These are phyloP conservation scores for Trametes villosa DNA, from an alignment of 768 basidiomycete species.

Conservation along the genomic window DNA sequence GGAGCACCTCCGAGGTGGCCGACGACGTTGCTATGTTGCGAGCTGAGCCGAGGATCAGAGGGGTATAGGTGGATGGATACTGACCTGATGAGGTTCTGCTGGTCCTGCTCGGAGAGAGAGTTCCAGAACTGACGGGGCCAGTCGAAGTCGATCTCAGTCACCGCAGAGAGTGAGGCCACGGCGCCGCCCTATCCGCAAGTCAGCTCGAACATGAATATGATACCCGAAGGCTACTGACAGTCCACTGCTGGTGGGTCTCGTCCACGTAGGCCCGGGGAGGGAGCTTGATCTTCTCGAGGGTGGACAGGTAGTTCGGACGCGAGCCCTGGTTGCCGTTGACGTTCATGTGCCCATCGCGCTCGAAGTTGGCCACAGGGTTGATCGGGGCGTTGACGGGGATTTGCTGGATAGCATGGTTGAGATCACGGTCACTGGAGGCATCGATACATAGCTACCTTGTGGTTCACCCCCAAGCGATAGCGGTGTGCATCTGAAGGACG, in stretches of 20 bases:
- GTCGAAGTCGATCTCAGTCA: slow-evolving; percentile 45
- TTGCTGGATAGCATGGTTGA: slow-evolving; percentile 28
- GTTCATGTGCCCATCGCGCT: slow-evolving; percentile 44
- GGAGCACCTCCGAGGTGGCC: slow-evolving; percentile 43
- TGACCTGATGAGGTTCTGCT: slow-evolving; percentile 41
- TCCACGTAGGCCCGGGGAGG: slow-evolving; percentile 40
- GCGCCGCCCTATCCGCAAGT: slow-evolving; percentile 41
- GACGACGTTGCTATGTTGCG: slow-evolving; percentile 37
- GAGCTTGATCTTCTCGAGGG: slow-evolving; percentile 39
- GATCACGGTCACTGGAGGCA: background rate
- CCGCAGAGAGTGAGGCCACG: slow-evolving; percentile 40
- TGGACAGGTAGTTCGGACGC: slow-evolving; percentile 45
- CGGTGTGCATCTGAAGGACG: slow-evolving; percentile 40
- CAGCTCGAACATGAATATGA: background rate
- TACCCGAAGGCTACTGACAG: slow-evolving; percentile 20
- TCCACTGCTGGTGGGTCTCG: slow-evolving; percentile 47
- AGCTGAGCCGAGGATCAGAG: background rate
- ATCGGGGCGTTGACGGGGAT: slow-evolving; percentile 46
- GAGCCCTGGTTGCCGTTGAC: slow-evolving; percentile 42
- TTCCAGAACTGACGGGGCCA: slow-evolving; percentile 45
- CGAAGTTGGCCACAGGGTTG: slow-evolving; percentile 44
- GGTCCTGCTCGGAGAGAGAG: slow-evolving; percentile 38
- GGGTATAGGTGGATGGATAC: background rate
- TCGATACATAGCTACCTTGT: slow-evolving; percentile 27
- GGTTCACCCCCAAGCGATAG: slow-evolving; percentile 44